These are phyloP conservation scores for Heimioporus sp. DNA, from an alignment of 768 basidiomycete species.

Conservation along the genomic window DNA sequence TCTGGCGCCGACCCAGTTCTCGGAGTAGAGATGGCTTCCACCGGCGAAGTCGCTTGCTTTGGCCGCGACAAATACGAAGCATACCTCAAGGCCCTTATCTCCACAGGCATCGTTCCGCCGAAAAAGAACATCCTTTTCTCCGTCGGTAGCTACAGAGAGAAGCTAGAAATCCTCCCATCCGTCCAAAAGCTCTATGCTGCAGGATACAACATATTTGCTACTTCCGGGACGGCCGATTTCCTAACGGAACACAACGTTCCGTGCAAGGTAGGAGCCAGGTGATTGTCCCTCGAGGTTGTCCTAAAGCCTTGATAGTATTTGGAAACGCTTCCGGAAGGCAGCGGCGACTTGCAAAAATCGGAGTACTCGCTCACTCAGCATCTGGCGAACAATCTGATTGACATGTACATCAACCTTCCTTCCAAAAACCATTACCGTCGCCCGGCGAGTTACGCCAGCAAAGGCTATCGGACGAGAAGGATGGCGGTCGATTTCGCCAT, in stretches of 20 bases:
- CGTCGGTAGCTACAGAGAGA: constrained; percentile 96
- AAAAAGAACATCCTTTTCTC: constrained; percentile 98
- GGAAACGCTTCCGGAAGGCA: constrained; percentile 79
- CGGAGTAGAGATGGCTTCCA: constrained; percentile 99
- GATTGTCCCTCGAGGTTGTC: neutral
- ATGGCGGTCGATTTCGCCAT: constrained; percentile 99
- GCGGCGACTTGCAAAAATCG: constrained; percentile 80
- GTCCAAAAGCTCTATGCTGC: constrained; percentile 92
- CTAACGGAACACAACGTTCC: constrained; percentile 94
- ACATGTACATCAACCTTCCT: constrained; percentile 99
- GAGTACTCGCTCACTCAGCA: constrained; percentile 98
- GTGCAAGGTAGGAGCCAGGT: constrained; percentile 67
- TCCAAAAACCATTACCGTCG: constrained; percentile 97
- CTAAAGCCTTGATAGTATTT: constrained; percentile 59
- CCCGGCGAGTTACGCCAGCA: constrained; percentile 94
- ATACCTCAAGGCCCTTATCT: constrained; percentile 94
- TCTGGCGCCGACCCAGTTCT: constrained; percentile 97
- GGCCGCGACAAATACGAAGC: constrained; percentile 98
- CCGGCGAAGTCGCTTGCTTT: constrained; percentile 98
- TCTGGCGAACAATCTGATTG: constrained; percentile 94
- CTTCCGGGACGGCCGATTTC: constrained; percentile 96
- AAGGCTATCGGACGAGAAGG: constrained; percentile 93
- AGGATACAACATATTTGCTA: constrained; percentile 96
- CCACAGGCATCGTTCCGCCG: constrained; percentile 91
- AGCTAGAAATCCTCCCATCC: constrained; percentile 91